Evolutionary conservation across 441 rosid species (phyloP), one percentile per base, ranked within the genome.

Genomic region (Biscutella laevigata): DNA sequence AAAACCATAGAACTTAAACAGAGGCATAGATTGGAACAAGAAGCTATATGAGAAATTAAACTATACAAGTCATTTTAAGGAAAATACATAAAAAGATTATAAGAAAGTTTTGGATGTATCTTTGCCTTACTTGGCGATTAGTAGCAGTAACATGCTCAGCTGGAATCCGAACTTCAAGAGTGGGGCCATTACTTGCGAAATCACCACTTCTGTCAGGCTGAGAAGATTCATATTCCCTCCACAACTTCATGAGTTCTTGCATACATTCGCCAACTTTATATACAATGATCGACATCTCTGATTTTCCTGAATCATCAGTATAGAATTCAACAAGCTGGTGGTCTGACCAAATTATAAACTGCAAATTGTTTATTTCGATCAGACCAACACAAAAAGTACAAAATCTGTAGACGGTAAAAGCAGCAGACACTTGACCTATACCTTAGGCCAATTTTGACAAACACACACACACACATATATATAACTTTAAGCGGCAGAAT

Each of bases 141-240:
- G 97, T 86, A 55, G 99, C 99, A 76, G 96, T 84, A 39, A 94
- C 96, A 81, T 94, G 84, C 61, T 89, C 97, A 47, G 96, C 94
- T 37, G 99, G 89, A 63, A 89, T 94, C 62, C 83, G 75, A 64
- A 94, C 82, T 74, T 94, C 95, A 68, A 94, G 91, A 67, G 91
- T 87, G 41, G 99, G 97, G 28, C 96, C 91, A 70, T 53, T 77
- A 66, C 47, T 74, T 45, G 73, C 62, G 55, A 73, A 74, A 61
- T 83, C 89, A 46, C 83, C 82, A 61, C 73, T 80, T 74, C 83
- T 80, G 50, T 82, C 89, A 63, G 79, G 62, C 54, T 83, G 86
- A 32, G 88, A 75, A 47, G 77, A 57, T 53, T 83, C 86, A 71
- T 77, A 77, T 62, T 89, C 99, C 74, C 68, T 78, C 99, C 97